Base-by-base conservation (phyloP, 2,329 filamentous ascomycete genomes). In the Raffaelea albimanens region DNA sequence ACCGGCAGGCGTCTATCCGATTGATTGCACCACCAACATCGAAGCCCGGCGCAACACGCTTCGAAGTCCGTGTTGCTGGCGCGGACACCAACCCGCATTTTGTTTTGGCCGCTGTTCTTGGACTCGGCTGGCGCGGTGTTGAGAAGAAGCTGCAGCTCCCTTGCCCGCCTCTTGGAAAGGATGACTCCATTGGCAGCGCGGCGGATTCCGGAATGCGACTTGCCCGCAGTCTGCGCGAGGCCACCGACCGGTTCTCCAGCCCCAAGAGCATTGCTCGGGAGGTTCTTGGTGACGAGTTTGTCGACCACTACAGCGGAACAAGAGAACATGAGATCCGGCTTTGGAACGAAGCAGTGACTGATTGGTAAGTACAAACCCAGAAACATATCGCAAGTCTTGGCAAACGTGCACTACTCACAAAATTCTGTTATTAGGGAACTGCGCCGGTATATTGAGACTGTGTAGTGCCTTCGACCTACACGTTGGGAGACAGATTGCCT, bases 271-370 rank as follows among this genome's bases (percentile, higher is more conserved):
- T 97, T 16, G 93, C 93, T n/a, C 76, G 93, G 49, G 87, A 97
- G 62, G 86, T 95, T 0, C 87, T 98, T 65, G 93, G 93, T 0
- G 85, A 97, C 63, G 86, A 84, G 9, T 98, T 98, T 67, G 93
- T 98, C 3, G 90, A 97, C 16, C 93, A 97, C 64, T 98, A 83
- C 69, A 87, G 83, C 13, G 93, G 93, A 16, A 95, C 91, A 18
- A 78, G 93, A 54, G 84, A 95, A 63, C 90, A 98, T 65, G 93
- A 98, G 67, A 76, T 93, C 50, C 72, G 86, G 52, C 67, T 95
- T 19, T 98, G 87, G 85, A 90, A 97, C 58, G 91, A 97, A 64
- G 90, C 90, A 2, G 91, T 97, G 5, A 97, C 93, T 19, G 93
- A 97, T 65, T 97, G 91, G 89, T 91, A 73, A 64, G 85, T 81